Evolutionary conservation across 352 stramenopile genomes (phyloP).

Genomic region (Saprolegnia diclina): DNA sequence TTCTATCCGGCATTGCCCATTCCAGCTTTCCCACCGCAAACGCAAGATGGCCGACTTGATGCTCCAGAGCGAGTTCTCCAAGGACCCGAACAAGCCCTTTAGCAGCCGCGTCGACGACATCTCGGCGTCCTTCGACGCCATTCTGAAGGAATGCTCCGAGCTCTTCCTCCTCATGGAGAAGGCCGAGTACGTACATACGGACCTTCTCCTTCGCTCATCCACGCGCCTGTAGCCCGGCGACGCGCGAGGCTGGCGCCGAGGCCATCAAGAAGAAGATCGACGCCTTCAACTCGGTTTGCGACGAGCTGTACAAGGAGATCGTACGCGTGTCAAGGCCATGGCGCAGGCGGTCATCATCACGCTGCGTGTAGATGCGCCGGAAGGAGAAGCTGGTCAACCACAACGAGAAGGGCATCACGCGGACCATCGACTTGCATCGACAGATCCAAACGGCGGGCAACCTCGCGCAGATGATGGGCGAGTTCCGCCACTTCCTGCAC

Average conservation of each 20-base stretch:
- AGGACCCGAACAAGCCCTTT: slow-evolving; percentile 86
- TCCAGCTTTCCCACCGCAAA: background rate
- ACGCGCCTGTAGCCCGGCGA: slow-evolving; percentile 32
- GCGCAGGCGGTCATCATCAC: too few species aligned
- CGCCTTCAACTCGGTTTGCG: slow-evolving; percentile 83
- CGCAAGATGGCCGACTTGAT: slow-evolving; percentile 77
- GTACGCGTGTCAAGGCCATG: slow-evolving; percentile 32
- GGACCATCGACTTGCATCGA: slow-evolving; percentile 67
- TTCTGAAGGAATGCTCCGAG: slow-evolving; percentile 20
- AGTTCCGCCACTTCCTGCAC: slow-evolving; percentile 78
- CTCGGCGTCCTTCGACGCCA: slow-evolving; percentile 75
- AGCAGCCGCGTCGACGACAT: slow-evolving; percentile 79
- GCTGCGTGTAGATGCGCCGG: slow-evolving; percentile 64
- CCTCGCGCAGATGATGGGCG: slow-evolving; percentile 71
- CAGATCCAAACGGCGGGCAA: slow-evolving; percentile 83
- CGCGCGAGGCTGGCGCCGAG: slow-evolving; percentile 43
- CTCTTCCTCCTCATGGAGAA: slow-evolving; percentile 15
- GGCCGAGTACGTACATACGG: background rate
- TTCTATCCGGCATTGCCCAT: too few species aligned
- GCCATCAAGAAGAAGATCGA: slow-evolving; percentile 83
- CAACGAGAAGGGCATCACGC: slow-evolving; percentile 80
- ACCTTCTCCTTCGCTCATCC: background rate
- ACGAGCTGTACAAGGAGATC: slow-evolving; percentile 86
- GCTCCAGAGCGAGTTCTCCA: slow-evolving; percentile 81
- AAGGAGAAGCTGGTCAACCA: slow-evolving; percentile 80